Conservation (phyloP, 2,329 filamentous ascomycete species). For the Paecilomyces sp. region DNA sequence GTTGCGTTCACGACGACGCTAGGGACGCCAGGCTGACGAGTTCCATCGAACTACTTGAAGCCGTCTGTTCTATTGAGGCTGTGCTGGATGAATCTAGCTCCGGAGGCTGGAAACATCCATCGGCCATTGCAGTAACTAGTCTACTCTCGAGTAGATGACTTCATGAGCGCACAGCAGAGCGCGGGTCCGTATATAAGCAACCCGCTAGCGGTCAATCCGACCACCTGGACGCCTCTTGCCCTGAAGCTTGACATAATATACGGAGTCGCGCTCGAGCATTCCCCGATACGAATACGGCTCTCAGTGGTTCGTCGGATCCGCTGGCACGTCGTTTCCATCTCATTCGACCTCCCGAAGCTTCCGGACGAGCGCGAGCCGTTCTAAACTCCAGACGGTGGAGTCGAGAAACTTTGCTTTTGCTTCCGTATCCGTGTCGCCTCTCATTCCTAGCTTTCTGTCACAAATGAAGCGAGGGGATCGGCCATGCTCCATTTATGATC, state of each 20-base stretch:
- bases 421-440: neutral
- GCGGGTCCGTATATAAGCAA: neutral
- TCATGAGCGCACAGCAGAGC: neutral
- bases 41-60: neutral
- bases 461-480: neutral
- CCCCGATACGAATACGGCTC: neutral
- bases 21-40: neutral
- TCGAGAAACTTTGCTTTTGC: neutral
- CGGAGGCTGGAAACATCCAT: neutral
- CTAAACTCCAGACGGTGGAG: neutral
- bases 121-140: neutral
- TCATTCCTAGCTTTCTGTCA: neutral
- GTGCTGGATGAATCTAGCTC: neutral
- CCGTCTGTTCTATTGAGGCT: neutral
- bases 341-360: slow-evolving; percentile 9
- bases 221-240: neutral
- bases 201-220: neutral
- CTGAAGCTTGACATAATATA: neutral
- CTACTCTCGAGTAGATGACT: neutral
- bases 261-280: neutral
- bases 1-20: neutral
- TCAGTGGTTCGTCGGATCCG: neutral
- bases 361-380: slow-evolving; percentile 5
- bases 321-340: neutral
- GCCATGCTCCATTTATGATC: neutral